Evolutionary conservation across 1,139 yeast genomes (phyloP).

Genomic region (Nadsonia starkeyi-henricii): DNA sequence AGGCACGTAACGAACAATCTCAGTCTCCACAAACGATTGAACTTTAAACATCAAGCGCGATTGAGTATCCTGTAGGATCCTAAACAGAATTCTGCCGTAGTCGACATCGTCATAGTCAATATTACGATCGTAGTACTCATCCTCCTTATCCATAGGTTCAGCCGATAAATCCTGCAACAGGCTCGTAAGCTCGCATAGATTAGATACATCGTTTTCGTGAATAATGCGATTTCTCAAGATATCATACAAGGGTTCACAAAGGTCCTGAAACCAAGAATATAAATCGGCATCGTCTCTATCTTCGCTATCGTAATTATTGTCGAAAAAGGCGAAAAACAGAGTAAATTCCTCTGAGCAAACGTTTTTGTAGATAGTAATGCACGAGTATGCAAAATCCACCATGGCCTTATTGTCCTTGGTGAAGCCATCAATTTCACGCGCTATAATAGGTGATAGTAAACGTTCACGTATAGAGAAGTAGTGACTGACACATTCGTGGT

Average conservation of each 20-base stretch:
- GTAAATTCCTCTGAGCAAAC: conserved; percentile 47
- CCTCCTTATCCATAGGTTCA: conserved; percentile 32
- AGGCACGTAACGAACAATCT: conserved; percentile 53
- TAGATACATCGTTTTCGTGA: conserved; percentile 51
- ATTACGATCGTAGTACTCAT: conserved; percentile 25
- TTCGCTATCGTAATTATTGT: conserved; percentile 10
- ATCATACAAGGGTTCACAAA: conserved; percentile 70
- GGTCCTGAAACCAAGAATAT: conserved; percentile 41
- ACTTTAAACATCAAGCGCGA: conserved; percentile 66
- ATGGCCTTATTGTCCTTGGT: conserved; percentile 14
- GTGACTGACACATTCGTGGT: conserved; percentile 48
- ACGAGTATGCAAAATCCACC: conserved; percentile 18
- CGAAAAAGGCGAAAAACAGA: conserved; percentile 43
- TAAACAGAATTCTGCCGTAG: conserved; percentile 49
- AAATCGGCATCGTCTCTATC: conserved; percentile 22
- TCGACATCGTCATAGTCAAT: conserved; percentile 16
- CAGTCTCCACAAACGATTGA: conserved; percentile 56
- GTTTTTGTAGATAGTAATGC: conserved; percentile 30
- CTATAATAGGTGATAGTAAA: conserved; percentile 33
- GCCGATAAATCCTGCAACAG: conserved; percentile 48
- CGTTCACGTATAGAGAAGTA: conserved; percentile 46
- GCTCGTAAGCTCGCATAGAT: conserved; percentile 63
- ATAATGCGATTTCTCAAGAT: conserved; percentile 49
- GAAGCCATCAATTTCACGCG: conserved; percentile 16
- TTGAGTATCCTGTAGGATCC: conserved; percentile 65